A percentile compares a stretch with the other conserved stretches of the same genome.
Conservation (phyloP, 2,329 filamentous ascomycete genomes). For the Fusarium ramigenum region DNA sequence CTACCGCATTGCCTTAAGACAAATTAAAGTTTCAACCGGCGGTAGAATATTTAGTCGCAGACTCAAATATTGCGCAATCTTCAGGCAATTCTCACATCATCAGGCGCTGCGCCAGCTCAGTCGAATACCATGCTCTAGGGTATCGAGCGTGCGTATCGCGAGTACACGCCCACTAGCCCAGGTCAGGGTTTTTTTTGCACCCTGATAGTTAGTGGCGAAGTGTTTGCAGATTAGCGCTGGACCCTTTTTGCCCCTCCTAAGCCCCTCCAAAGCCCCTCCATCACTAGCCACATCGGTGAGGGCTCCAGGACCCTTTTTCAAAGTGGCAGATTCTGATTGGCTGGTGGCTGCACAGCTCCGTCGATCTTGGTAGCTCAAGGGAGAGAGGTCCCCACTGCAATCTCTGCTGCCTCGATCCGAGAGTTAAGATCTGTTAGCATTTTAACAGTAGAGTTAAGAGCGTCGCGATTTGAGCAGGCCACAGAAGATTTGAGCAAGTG, state of each 20-base stretch:
- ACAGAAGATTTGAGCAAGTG: fast-evolving
- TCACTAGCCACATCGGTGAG: background rate
- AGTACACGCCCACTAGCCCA: background rate
- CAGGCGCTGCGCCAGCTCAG: background rate
- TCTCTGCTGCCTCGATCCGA: background rate
- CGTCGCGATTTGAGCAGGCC: background rate
- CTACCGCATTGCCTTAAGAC: background rate
- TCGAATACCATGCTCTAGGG: background rate
- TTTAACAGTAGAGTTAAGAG: background rate
- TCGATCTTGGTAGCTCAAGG: background rate
- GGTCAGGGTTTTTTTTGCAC: background rate
- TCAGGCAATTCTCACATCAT: background rate
- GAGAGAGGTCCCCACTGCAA: background rate
- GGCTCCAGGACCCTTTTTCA: background rate
- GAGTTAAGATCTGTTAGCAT: background rate
- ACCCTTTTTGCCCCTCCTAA: background rate
- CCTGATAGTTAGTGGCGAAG: background rate
- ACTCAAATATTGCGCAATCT: background rate
- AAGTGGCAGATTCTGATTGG: background rate
- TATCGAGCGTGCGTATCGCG: background rate
- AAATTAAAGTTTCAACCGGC: no score
- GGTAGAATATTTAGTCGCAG: no score
- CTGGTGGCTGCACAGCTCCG: background rate
- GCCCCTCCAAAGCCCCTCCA: background rate
- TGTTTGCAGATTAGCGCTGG: background rate